Conservation (phyloP, 1,284 basidiomycete species). For the Neotropicomus parvogracilis region DNA sequence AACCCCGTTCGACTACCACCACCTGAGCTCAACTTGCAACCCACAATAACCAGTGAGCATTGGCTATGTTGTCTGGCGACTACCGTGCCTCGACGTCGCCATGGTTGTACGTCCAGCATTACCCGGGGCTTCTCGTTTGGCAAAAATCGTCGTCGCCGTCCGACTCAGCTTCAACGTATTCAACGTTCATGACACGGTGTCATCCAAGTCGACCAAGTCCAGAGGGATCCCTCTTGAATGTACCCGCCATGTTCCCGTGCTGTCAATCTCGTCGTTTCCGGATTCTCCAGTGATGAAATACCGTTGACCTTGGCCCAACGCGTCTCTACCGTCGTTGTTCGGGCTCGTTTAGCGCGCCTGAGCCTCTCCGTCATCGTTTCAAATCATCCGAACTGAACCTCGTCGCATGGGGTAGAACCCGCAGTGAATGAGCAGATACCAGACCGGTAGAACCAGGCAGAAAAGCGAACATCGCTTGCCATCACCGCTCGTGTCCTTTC, state of each 20-base stretch:
- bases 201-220: background rate
- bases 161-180: background rate
- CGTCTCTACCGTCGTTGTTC: background rate
- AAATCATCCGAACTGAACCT: constrained; percentile 1
- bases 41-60: background rate
- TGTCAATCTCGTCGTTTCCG: background rate
- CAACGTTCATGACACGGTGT: background rate
- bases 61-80: background rate
- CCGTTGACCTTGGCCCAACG: background rate
- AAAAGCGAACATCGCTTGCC: background rate
- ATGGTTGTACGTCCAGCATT: background rate
- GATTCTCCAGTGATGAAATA: background rate
- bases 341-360: background rate
- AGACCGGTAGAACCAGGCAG: constrained; percentile 1
- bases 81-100: background rate
- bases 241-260: background rate
- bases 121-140: background rate
- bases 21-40: background rate
- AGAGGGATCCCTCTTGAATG: background rate
- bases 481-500: constrained; percentile 10
- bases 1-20: background rate
- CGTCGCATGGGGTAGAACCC: background rate
- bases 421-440: background rate
- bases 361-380: constrained; percentile 4
- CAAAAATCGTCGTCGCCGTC: background rate